Percentiles rank a stretch among this genome's conserved stretches.
Conservation (phyloP, 83 land plant genomes). For the Larix sibirica region DNA sequence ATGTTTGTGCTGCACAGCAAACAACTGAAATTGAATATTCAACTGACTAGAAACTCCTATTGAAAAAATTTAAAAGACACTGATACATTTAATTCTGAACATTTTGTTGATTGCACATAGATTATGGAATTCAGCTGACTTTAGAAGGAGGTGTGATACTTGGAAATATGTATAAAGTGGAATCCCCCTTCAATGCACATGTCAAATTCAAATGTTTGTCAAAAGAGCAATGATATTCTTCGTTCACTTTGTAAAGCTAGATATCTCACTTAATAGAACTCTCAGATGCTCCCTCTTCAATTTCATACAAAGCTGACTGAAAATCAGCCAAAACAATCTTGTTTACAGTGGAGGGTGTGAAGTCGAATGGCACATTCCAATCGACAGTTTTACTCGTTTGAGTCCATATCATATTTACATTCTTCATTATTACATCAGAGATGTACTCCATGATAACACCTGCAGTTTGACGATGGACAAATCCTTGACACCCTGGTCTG, state of each 20-base stretch:
- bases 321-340: slow-evolving; percentile 49
- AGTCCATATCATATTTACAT: slow-evolving; percentile 74
- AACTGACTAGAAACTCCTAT: too few species aligned
- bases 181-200: background rate
- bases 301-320: slow-evolving; percentile 32
- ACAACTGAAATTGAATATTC: too few species aligned
- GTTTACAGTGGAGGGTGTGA: slow-evolving; percentile 65
- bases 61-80: background rate
- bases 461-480: slow-evolving; percentile 63
- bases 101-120: background rate
- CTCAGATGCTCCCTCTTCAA: background rate
- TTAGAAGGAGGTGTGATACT: background rate
- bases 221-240: background rate
- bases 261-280: too few species aligned
- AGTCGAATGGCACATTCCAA: slow-evolving; percentile 80
- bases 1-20: background rate
- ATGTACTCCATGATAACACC: slow-evolving; percentile 84
- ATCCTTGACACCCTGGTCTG: slow-evolving; percentile 88
- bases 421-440: slow-evolving; percentile 46
- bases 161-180: background rate
- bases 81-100: background rate
- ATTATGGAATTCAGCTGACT: background rate
- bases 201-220: background rate
- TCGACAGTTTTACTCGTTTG: slow-evolving; percentile 2
- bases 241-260: too few species aligned